Evolutionary conservation across 352 stramenopile species (phyloP).

Genomic region (Phytopythium mirpurense): DNA sequence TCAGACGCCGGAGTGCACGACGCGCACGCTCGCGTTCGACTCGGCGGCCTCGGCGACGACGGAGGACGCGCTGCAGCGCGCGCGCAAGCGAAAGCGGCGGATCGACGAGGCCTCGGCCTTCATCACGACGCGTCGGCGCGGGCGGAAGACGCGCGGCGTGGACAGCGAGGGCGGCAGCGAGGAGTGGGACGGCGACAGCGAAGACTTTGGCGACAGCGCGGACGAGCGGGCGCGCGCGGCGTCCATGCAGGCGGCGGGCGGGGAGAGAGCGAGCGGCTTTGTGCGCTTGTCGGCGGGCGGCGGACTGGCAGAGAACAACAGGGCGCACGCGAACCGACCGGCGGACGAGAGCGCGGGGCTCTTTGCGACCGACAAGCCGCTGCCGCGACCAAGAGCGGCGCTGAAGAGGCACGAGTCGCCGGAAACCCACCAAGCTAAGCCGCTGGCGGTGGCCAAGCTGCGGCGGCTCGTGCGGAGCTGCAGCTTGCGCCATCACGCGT

Average conservation of each 20-base stretch:
- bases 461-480: conserved; percentile 40
- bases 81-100: conserved; percentile 37
- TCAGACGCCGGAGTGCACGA: conserved; percentile 38
- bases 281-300: not conserved
- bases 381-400: not conserved
- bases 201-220: conserved; percentile 9
- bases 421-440: not conserved
- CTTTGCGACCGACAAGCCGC: not conserved
- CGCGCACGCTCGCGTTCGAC: conserved; percentile 37
- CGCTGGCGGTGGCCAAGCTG: conserved; percentile 23
- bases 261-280: not conserved
- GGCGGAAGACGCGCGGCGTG: not conserved
- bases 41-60: conserved; percentile 21
- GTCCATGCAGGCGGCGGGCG: not conserved
- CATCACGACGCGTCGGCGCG: conserved; percentile 19
- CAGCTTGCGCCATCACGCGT: conserved; percentile 42
- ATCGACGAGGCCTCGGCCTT: conserved; percentile 20
- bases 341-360: not conserved
- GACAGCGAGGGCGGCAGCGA: conserved; percentile 6
- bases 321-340: not conserved
- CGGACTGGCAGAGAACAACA: conserved; percentile 1
- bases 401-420: not conserved
- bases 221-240: not conserved
- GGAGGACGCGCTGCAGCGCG: conserved; percentile 14
- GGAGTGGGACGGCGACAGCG: not conserved